A percentile compares a stretch with the other conserved stretches of the same genome.
Conservation (phyloP, 805 yeast species). For the Wickerhamomyces rabaulensis region DNA sequence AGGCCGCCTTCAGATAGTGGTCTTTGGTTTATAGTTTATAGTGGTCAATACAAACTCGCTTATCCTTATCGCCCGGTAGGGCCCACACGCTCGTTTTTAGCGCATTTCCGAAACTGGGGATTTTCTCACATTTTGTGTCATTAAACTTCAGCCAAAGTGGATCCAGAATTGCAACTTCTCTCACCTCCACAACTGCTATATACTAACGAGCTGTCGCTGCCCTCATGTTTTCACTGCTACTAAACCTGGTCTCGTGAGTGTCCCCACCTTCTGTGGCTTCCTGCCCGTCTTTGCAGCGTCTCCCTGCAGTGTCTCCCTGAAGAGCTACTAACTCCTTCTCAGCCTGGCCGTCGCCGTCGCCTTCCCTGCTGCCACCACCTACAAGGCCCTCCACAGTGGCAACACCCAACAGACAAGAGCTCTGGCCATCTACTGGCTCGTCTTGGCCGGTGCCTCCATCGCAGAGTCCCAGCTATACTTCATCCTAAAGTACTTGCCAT, state of each 20-base stretch:
- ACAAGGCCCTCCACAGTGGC: slow-evolving; percentile 44
- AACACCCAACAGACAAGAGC: slow-evolving; percentile 28
- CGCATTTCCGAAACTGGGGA: neutral
- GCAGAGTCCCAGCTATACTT: slow-evolving; percentile 38
- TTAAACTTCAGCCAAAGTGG: neutral
- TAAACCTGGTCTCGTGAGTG: slow-evolving; percentile 18
- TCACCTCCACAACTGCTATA: too few species aligned
- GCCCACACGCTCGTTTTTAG: too few species aligned
- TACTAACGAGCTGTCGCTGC: neutral
- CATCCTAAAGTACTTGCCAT: slow-evolving; percentile 47
- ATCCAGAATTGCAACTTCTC: neutral
- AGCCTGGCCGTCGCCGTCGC: slow-evolving; percentile 38
- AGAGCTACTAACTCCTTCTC: neutral
- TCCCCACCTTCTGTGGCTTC: neutral
- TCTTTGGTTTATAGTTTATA: too few species aligned
- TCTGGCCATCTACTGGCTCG: slow-evolving; percentile 66
- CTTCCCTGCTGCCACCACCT: slow-evolving; percentile 60
- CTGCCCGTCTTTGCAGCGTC: neutral
- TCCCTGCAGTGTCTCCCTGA: neutral
- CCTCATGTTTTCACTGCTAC: slow-evolving; percentile 29
- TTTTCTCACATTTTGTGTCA: slow-evolving; percentile 1
- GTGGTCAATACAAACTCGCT: neutral
- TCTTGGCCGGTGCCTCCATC: slow-evolving; percentile 38
- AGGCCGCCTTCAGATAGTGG: slow-evolving; percentile 19
- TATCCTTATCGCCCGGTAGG: neutral